These are phyloP conservation scores for Fagus crenata DNA, from an alignment of 306 rosid genomes.

Conservation along the genomic window DNA sequence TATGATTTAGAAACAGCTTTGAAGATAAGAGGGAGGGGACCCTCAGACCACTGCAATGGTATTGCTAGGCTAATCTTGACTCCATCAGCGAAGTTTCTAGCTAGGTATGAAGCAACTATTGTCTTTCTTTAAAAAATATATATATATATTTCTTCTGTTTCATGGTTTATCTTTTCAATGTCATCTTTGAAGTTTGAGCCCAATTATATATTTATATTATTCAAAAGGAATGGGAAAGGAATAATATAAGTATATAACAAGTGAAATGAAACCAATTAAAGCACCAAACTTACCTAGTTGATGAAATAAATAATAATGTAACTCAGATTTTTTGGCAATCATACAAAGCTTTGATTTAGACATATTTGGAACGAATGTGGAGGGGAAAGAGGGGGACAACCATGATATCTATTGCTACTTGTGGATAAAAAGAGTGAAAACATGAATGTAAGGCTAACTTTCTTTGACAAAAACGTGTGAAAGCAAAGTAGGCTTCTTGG, in stretches of 20 bases:
- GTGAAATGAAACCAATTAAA: background rate
- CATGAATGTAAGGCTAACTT: constrained; percentile 29
- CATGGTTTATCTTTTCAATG: background rate
- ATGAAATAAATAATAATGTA: background rate
- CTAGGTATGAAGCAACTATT: too few species aligned
- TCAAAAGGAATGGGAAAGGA: too few species aligned
- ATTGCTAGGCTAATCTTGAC: background rate
- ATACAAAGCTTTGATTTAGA: constrained; percentile 1
- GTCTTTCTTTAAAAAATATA: too few species aligned
- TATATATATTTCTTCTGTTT: background rate
- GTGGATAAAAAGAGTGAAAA: constrained; percentile 24
- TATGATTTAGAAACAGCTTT: background rate
- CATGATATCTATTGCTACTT: background rate
- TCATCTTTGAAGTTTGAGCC: too few species aligned
- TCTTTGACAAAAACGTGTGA: constrained; percentile 1
- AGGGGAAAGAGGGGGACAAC: constrained; percentile 6
- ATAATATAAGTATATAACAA: too few species aligned
- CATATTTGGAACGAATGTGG: background rate
- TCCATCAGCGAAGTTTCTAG: background rate
- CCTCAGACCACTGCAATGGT: background rate
- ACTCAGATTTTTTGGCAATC: background rate
- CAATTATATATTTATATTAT: too few species aligned
- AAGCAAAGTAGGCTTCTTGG: constrained; percentile 17
- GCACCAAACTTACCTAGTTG: background rate
- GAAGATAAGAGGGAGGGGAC: background rate